Evolutionary conservation across 306 rosid species (phyloP).

Genomic region (Mucuna pruriens): DNA sequence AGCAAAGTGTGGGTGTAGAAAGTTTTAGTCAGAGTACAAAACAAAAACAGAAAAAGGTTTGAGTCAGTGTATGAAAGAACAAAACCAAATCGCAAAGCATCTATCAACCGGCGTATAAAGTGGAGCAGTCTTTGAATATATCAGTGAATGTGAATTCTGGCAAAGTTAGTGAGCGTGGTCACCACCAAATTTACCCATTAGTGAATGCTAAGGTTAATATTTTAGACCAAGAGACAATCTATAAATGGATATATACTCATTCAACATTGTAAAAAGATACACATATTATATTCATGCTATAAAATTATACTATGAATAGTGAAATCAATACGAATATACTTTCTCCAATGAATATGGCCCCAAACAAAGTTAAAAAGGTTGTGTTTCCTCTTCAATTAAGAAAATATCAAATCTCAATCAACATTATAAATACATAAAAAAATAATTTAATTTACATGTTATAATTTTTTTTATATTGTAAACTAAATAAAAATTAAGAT

Average conservation of each 20-base stretch:
- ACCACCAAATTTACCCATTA: slow-evolving; percentile 17
- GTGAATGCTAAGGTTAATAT: slow-evolving; percentile 36
- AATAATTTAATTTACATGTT: no score
- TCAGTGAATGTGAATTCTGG: not conserved
- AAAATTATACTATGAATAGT: not conserved
- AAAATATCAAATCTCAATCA: slow-evolving; percentile 15
- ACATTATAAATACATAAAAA: not conserved
- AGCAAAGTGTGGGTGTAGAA: slow-evolving; percentile 41
- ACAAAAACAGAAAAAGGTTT: not conserved
- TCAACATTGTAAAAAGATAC: not conserved
- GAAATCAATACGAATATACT: not conserved
- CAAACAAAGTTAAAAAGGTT: not conserved
- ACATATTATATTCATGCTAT: not conserved
- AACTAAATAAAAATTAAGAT: no score
- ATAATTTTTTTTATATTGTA: no score
- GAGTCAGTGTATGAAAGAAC: slow-evolving; percentile 34
- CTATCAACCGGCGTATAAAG: slow-evolving; percentile 33
- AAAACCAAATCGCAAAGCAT: slow-evolving; percentile 38
- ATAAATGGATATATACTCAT: not conserved
- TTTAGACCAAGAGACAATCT: not conserved
- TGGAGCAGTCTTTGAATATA: slow-evolving; percentile 26
- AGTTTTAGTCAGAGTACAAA: slow-evolving; percentile 43
- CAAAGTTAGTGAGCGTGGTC: slow-evolving; percentile 21
- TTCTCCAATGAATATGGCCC: not conserved
- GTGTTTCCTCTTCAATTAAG: not conserved